A percentile compares a stretch with the other conserved stretches of the same genome.
These are phyloP conservation scores for Arthrobotrys entomopaga DNA, from an alignment of 2,329 filamentous ascomycete genomes.

Conservation along the genomic window DNA sequence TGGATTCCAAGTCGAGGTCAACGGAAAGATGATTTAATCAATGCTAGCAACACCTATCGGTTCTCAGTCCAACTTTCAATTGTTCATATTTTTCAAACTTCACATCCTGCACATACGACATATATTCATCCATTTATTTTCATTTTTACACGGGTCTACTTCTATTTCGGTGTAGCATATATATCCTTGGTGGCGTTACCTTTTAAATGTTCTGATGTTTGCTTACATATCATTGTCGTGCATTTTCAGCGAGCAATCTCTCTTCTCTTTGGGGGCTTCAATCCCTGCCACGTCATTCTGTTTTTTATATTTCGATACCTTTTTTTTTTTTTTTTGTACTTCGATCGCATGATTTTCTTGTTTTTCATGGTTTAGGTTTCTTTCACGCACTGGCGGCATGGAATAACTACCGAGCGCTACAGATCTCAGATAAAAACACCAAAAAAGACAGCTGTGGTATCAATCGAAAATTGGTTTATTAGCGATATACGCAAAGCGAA, in stretches of 20 bases:
- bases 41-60: constrained; percentile 3
- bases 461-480: constrained; percentile 22
- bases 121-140: neutral
- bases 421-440: constrained; percentile 15
- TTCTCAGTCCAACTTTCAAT: constrained; percentile 12
- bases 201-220: constrained; percentile 25
- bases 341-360: neutral
- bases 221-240: constrained; percentile 33
- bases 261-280: constrained; percentile 24
- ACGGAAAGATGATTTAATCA: constrained; percentile 76
- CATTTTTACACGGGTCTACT: constrained; percentile 17
- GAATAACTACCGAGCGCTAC: constrained; percentile 40
- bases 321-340: constrained; percentile 15
- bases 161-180: constrained; percentile 27
- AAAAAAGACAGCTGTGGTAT: constrained; percentile 36
- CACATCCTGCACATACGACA: constrained; percentile 37
- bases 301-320: constrained; percentile 10
- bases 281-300: constrained; percentile 5
- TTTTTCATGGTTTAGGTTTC: constrained; percentile 16
- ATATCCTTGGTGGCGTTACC: constrained; percentile 42
- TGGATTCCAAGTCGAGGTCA: constrained; percentile 83
- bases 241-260: constrained; percentile 52
- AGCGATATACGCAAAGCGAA: constrained; percentile 42
- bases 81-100: constrained; percentile 40
- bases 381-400: constrained; percentile 54